Conservation (phyloP, 495 filamentous ascomycete species). For the Rostrohypoxylon terebratum region DNA sequence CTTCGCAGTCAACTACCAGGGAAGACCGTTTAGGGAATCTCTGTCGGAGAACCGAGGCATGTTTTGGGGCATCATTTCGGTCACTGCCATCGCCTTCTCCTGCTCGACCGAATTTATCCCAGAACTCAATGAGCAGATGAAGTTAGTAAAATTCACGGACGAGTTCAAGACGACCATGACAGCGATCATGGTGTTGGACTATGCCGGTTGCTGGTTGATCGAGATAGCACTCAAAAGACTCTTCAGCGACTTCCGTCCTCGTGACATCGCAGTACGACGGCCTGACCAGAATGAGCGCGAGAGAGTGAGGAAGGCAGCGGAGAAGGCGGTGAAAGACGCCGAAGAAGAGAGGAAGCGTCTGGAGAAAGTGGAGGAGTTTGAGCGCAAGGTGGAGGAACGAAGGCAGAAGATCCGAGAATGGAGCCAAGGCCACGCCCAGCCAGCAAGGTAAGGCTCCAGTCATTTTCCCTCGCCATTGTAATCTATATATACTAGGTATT, state of each 20-base stretch:
- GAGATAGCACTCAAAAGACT: slow-evolving; percentile 86
- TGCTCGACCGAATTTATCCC: slow-evolving; percentile 97
- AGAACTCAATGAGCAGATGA: slow-evolving; percentile 93
- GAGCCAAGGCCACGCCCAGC: slow-evolving; percentile 20
- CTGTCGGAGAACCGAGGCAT: slow-evolving; percentile 96
- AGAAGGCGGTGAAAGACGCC: slow-evolving; percentile 66
- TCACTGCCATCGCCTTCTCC: slow-evolving; percentile 89
- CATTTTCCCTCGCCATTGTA: neutral
- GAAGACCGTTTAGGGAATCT: slow-evolving; percentile 94
- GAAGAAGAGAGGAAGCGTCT: slow-evolving; percentile 64
- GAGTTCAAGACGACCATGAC: slow-evolving; percentile 94
- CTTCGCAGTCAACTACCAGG: slow-evolving; percentile 99
- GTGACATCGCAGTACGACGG: slow-evolving; percentile 90
- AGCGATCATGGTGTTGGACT: slow-evolving; percentile 87
- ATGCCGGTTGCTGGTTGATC: slow-evolving; percentile 85
- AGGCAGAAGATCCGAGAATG: slow-evolving; percentile 48
- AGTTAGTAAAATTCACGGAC: slow-evolving; percentile 87
- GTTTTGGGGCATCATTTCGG: slow-evolving; percentile 94
- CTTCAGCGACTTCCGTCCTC: slow-evolving; percentile 93
- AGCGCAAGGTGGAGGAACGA: slow-evolving; percentile 58
- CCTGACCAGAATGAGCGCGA: slow-evolving; percentile 90
- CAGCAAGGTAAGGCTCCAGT: slow-evolving; percentile 13
- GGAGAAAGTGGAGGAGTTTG: slow-evolving; percentile 63
- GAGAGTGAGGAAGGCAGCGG: slow-evolving; percentile 70
- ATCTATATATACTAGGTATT: neutral